Base-by-base conservation (phyloP, 2,329 filamentous ascomycete genomes). In the Aspergillus unguis region DNA sequence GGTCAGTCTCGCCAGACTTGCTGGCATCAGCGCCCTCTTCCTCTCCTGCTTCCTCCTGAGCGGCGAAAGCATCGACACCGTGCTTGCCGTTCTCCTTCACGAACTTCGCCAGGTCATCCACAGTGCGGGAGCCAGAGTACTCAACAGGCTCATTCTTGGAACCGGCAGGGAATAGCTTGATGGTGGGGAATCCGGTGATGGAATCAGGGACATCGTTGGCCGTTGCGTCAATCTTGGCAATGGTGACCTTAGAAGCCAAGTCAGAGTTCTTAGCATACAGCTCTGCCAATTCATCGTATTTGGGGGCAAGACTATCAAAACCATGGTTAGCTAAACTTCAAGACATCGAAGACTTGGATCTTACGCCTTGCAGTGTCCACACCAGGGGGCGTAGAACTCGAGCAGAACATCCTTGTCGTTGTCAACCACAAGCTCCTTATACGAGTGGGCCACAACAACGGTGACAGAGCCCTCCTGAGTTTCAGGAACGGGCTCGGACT, bases 171-270 rank as follows among this genome's bases (percentile, higher is more conserved):
- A 85, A 99, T 63, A 99, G 84, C 84, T 97, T 97, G 84, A 99
- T 96, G 73, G 94, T 99, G 53, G 94, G 94, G 87, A 99, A 99
- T 60, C 94, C 94, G 75, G 90, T 84, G 69, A 99, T 90, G 79
- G 96, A 90, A 75, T 97, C 92, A 53, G 94, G 94, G 53, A 97
- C 90, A 66, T 99, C 94, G 80, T 99, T 99, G 78, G 78, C 77
- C 58, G 94, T 99, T 54, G 94, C 94, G 70, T 99, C 94, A 63
- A 99, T 87, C 87, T 99, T 99, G 76, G 79, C 87, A 80, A 84
- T 84, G 65, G 77, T 82, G 75, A 83, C 84, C 80, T 85, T 80
- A 66, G 79, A 73, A 58, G 71, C 71, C 56, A 76, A 71, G 27
- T 79, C 79, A 37, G 72, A 61, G 62, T 76, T 70, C 28, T 76